Base-by-base conservation (phyloP, 139 green algal species). In the Asterochloris erici region DNA sequence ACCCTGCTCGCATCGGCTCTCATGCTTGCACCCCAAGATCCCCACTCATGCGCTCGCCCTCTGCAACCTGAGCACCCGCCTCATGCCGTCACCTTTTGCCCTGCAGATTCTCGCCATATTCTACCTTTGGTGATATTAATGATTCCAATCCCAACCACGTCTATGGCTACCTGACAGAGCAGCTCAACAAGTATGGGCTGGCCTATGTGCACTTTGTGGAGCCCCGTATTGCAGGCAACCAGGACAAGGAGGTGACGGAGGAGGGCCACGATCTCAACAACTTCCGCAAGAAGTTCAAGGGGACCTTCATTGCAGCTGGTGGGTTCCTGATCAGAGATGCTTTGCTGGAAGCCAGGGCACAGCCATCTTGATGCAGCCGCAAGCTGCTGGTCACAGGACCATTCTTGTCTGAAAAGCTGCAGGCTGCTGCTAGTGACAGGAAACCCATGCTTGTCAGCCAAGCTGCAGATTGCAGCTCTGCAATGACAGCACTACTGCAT, bases 141-240 rank as follows among this genome's bases (percentile, higher is more conserved):
- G 74, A 77, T 26, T 70, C 79, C 14, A 60, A 84, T 79, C 78
- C 89, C 63, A 86, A 91, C 26, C 74, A 83, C 12, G 68, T 92
- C 89, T 76, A 86, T 75, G n/a, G 27, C 61, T 96, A 93, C 82
- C 88, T 96, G 76, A 80, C 91, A 79, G 86, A 95, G 85, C 82
- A 92, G 83, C 85, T 97, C 19, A 91, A 94, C 79, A 84, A 86
- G 75, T 82, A 77, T 29, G 79, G 79, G 68, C 82, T 96, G 85
- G 87, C 91, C 0, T 96, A 96, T 83, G 63, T 96, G 12, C 94
- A 97, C 89, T 85, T 94, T 63, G 86, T 97, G 14, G 92, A 96
- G 86, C 86, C 88, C 0, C 87, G 93, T 0, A 82, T 95, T 9
- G 66, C 29, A 21, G 78, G 78, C 78, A 82, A 82, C 66, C 28